Conservation (phyloP, 306 rosid species). For the Betula pendula region DNA sequence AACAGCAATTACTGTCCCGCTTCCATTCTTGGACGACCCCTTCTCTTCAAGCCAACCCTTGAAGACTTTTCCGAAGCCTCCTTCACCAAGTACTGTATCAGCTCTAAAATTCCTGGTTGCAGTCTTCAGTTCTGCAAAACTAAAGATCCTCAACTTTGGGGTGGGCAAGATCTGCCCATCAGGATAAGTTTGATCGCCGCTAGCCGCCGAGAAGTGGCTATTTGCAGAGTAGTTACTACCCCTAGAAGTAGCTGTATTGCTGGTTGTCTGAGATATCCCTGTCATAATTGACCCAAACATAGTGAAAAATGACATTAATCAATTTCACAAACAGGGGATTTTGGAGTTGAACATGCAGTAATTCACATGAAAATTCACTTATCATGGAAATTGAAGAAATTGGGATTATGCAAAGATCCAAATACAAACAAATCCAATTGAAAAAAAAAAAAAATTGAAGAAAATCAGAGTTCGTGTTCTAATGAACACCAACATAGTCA, state of each 20-base stretch:
- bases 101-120: conserved; percentile 81
- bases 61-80: conserved; percentile 90
- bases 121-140: conserved; percentile 65
- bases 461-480: background rate
- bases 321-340: background rate
- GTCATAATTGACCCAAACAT: conserved; percentile 22
- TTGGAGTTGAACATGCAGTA: conserved; percentile 8
- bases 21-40: conserved; percentile 48
- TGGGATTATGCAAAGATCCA: background rate
- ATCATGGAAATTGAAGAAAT: background rate
- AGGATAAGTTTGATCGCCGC: conserved; percentile 47
- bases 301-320: background rate
- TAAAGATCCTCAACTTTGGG: conserved; percentile 65
- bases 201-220: conserved; percentile 64
- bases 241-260: conserved; percentile 53
- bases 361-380: conserved; percentile 5
- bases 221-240: conserved; percentile 44
- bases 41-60: conserved; percentile 94
- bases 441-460: background rate
- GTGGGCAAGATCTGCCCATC: conserved; percentile 72
- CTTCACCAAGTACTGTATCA: conserved; percentile 87
- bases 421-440: background rate
- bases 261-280: conserved; percentile 52
- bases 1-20: conserved; percentile 68
- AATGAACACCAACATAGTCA: background rate